Base-by-base conservation (phyloP, 2,329 filamentous ascomycete genomes). In the Juglanconis sp. region DNA sequence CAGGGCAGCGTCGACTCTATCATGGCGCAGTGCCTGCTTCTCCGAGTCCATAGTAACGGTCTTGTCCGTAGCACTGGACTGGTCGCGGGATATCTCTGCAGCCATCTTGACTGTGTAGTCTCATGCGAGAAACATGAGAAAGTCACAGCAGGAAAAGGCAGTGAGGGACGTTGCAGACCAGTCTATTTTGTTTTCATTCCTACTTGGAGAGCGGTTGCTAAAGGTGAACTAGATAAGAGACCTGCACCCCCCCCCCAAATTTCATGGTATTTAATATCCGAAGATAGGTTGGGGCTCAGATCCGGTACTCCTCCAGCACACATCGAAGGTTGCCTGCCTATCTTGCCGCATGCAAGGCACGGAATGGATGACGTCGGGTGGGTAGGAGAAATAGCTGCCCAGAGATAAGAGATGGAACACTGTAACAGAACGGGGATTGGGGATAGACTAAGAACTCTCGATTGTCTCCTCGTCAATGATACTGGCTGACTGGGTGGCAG, bases 201-300 rank as follows among this genome's bases (percentile, higher is more conserved):
- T 35, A 15, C 13, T 13, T 17, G 4, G 11, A 13, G 15, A 51
- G 5, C 32, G 30, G 36, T 38, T 30, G 10, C 7, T 13, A 44
- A 17, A 36, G n/a, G 50, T 40, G 24, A 24, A 44, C 13, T 5
- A 44, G 52, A 53, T 44, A 46, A 53, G 38, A 13, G 38, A 4
- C 17, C 38, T 42, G 24, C 36, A 44, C 17, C 17, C 17, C 17
- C 24, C 11, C 24, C 24, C 24, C 30, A 7, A 44, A 10, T 38
- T 48, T 47, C 32, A 31, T 24, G 44, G 17, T 17, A 31, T 11
- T 34, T 52, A 79, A 24, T 76, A 79, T 63, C 74, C 17, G 17
- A 78, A 38, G 44, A 47, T 17, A 24, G 44, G 44, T 24, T 24
- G 17, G 17, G 17, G 17, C 44, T 5, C 17, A 32, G 17, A 48